Conservation (phyloP, 176 grass and related monocot species). For the Musa itinerans region DNA sequence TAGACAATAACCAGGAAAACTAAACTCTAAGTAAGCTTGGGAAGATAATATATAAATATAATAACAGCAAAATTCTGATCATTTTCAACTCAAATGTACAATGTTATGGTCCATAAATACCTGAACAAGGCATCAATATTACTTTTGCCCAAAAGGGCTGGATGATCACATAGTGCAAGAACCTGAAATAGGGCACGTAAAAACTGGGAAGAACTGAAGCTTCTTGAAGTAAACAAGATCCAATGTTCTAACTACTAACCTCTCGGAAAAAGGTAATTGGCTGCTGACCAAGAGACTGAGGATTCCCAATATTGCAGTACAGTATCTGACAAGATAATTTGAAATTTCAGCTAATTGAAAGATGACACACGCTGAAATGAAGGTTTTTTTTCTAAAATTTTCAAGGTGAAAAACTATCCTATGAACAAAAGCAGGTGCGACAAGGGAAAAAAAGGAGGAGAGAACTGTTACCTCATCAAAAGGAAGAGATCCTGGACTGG, state of each 20-base stretch:
- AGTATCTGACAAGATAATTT: slow-evolving; percentile 34
- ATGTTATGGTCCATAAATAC: slow-evolving; percentile 13
- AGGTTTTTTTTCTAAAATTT: not conserved
- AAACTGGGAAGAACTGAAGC: slow-evolving; percentile 2
- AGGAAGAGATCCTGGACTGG: slow-evolving; percentile 25
- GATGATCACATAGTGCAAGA: slow-evolving; percentile 66
- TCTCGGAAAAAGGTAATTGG: slow-evolving; percentile 60
- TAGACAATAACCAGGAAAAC: not conserved
- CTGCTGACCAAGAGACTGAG: slow-evolving; percentile 52
- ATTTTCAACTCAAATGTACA: not conserved
- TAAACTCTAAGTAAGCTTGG: not conserved
- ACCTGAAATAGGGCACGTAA: slow-evolving; percentile 33
- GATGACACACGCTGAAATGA: not conserved
- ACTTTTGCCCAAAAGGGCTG: slow-evolving; percentile 37
- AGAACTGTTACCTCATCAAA: slow-evolving; percentile 38
- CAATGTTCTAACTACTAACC: slow-evolving; percentile 24
- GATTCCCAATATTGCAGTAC: slow-evolving; percentile 65
- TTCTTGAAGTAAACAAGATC: slow-evolving; percentile 1
- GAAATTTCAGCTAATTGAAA: not conserved
- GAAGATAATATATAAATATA: not conserved
- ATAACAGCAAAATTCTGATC: not conserved
- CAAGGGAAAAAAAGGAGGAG: not conserved
- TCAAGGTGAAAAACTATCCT: not conserved
- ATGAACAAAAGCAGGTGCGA: not conserved
- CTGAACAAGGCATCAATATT: slow-evolving; percentile 48